These are phyloP conservation scores for Leptoxyphium fumago DNA, from an alignment of 2,329 filamentous ascomycete genomes.

Conservation along the genomic window DNA sequence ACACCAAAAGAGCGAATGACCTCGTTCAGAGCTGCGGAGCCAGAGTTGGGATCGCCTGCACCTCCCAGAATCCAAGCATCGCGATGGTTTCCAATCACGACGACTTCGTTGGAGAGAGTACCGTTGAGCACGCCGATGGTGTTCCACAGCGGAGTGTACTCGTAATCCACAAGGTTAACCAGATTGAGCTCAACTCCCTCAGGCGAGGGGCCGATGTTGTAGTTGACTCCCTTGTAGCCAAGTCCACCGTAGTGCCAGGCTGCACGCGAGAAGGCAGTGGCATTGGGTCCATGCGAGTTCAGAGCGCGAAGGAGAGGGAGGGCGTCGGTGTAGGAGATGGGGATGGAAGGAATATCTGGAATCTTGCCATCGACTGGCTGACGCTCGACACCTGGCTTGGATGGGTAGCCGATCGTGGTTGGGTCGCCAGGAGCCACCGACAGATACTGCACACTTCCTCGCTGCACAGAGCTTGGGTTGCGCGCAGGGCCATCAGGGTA, in stretches of 20 bases:
- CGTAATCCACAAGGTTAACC: slow-evolving; percentile 35
- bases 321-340: slow-evolving; percentile 77
- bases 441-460: slow-evolving; percentile 63
- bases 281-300: slow-evolving; percentile 73
- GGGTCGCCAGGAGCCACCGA: slow-evolving; percentile 55
- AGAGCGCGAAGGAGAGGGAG: slow-evolving; percentile 77
- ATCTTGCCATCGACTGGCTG: slow-evolving; percentile 54
- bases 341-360: slow-evolving; percentile 77
- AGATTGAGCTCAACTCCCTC: slow-evolving; percentile 43
- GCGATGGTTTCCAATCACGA: slow-evolving; percentile 83
- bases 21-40: slow-evolving; percentile 66
- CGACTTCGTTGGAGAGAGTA: slow-evolving; percentile 66
- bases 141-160: slow-evolving; percentile 44
- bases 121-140: slow-evolving; percentile 89
- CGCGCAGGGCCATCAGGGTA: slow-evolving; percentile 82
- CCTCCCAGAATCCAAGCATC: slow-evolving; percentile 85
- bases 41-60: slow-evolving; percentile 68
- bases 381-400: slow-evolving; percentile 73
- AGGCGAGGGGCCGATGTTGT: slow-evolving; percentile 73
- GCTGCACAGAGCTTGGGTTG: slow-evolving; percentile 76
- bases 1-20: slow-evolving; percentile 60
- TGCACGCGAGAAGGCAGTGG: slow-evolving; percentile 51
- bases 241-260: slow-evolving; percentile 61
- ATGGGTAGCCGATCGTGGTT: slow-evolving; percentile 86
- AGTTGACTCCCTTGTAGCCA: slow-evolving; percentile 64